These are phyloP conservation scores for Gymnopus androsaceus DNA, from an alignment of 1,284 basidiomycete genomes.

Conservation along the genomic window DNA sequence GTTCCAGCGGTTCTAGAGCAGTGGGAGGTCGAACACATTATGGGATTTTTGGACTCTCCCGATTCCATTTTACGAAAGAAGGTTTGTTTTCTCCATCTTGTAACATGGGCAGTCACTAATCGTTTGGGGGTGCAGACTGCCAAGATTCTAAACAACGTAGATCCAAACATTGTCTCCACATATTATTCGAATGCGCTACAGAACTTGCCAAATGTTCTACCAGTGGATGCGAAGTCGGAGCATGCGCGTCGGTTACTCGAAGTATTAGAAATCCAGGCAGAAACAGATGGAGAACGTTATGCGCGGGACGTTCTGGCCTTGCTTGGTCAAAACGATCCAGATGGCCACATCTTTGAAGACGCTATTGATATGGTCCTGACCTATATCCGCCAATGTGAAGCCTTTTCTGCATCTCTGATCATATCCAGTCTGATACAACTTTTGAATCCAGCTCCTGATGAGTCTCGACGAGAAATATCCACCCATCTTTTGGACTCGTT, in stretches of 20 bases:
- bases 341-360: slow-evolving; percentile 49
- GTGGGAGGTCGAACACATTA: slow-evolving; percentile 69
- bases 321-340: slow-evolving; percentile 45
- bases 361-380: slow-evolving; percentile 56
- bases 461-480: slow-evolving; percentile 51
- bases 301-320: slow-evolving; percentile 52
- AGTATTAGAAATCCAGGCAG: slow-evolving; percentile 49
- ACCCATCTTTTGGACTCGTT: slow-evolving; percentile 52
- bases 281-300: slow-evolving; percentile 59
- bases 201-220: slow-evolving; percentile 36
- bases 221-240: slow-evolving; percentile 38
- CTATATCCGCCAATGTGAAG: slow-evolving; percentile 48
- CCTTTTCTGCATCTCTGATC: neutral
- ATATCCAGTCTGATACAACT: neutral
- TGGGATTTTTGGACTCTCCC: slow-evolving; percentile 60
- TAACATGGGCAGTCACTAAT: neutral
- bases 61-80: slow-evolving; percentile 61
- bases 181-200: slow-evolving; percentile 53
- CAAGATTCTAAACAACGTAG: slow-evolving; percentile 53
- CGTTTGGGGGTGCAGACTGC: slow-evolving; percentile 47
- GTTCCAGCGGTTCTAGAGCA: slow-evolving; percentile 57
- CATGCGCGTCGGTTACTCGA: slow-evolving; percentile 55
- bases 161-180: slow-evolving; percentile 53
- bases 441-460: slow-evolving; percentile 36
- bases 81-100: slow-evolving; percentile 37